Percentiles rank a stretch among this genome's conserved stretches.
These are phyloP conservation scores for Penicillium hesseltinei DNA, from an alignment of 2,329 filamentous ascomycete species.

Conservation along the genomic window DNA sequence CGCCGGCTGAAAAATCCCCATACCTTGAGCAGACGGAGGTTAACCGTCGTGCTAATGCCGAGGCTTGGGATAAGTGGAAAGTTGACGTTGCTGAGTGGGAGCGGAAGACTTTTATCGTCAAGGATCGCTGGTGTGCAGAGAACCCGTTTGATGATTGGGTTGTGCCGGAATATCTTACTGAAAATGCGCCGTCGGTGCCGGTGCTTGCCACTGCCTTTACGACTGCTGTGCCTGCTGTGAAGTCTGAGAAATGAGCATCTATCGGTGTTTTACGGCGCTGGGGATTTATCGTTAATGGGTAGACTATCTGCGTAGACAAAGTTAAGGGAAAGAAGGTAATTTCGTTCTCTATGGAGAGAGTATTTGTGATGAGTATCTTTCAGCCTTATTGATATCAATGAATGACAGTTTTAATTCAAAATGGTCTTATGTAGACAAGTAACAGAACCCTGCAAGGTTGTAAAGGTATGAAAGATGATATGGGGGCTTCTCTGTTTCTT, in stretches of 20 bases:
- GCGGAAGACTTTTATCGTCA: conserved; percentile 37
- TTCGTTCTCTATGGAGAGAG: not conserved
- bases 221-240: not conserved
- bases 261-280: no score
- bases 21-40: conserved; percentile 72
- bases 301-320: not conserved
- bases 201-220: conserved; percentile 9
- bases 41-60: conserved; percentile 67
- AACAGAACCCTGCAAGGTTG: not conserved
- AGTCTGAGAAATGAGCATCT: not conserved
- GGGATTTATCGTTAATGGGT: not conserved
- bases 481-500: not conserved
- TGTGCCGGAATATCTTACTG: conserved; percentile 3
- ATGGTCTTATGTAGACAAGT: not conserved
- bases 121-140: conserved; percentile 40
- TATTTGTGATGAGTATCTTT: not conserved
- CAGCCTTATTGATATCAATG: conserved; percentile 3
- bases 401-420: not conserved
- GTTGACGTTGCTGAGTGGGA: conserved; percentile 57
- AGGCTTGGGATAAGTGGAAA: conserved; percentile 70
- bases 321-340: not conserved
- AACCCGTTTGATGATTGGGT: conserved; percentile 40
- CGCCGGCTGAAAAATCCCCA: conserved; percentile 68
- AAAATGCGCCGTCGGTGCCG: not conserved
- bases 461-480: not conserved